phyloP scores from a whole-genome alignment of 768 basidiomycete species.

The Trametes coccinea region DNA sequence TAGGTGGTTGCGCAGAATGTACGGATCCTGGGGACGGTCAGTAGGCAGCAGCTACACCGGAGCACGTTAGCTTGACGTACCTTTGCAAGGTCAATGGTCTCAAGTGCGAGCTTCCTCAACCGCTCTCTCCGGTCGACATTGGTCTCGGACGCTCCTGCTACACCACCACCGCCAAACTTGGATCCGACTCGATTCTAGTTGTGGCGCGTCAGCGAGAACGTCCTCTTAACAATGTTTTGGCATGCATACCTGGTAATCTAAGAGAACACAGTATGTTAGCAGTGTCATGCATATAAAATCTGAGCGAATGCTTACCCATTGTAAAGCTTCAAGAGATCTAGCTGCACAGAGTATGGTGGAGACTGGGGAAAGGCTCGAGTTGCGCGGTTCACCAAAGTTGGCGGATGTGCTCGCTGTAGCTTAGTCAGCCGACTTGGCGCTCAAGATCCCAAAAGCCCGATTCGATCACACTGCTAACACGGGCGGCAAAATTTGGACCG shows the following conservation, averaged over 20 bases:
- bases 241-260: constrained; percentile 70
- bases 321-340: background rate
- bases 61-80: constrained; percentile 41
- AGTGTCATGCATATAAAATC: background rate
- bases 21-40: constrained; percentile 71
- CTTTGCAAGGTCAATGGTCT: constrained; percentile 98
- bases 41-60: background rate
- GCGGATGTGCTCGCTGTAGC: background rate
- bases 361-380: background rate
- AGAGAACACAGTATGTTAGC: background rate
- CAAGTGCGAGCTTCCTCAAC: constrained; percentile 89
- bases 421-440: constrained; percentile 17
- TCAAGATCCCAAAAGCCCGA: constrained; percentile 16
- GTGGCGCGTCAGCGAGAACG: constrained; percentile 12
- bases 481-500: constrained; percentile 25
- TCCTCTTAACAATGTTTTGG: background rate
- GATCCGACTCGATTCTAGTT: constrained; percentile 91
- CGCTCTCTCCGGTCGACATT: constrained; percentile 96
- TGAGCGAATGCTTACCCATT: constrained; percentile 24
- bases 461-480: constrained; percentile 11
- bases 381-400: no score
- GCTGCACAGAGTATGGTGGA: background rate
- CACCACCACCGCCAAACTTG: constrained; percentile 95
- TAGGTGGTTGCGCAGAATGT: constrained; percentile 97
- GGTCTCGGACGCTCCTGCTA: constrained; percentile 91